These are phyloP conservation scores for Echites panduratus DNA, from an alignment of 257 asterid species.

Conservation along the genomic window DNA sequence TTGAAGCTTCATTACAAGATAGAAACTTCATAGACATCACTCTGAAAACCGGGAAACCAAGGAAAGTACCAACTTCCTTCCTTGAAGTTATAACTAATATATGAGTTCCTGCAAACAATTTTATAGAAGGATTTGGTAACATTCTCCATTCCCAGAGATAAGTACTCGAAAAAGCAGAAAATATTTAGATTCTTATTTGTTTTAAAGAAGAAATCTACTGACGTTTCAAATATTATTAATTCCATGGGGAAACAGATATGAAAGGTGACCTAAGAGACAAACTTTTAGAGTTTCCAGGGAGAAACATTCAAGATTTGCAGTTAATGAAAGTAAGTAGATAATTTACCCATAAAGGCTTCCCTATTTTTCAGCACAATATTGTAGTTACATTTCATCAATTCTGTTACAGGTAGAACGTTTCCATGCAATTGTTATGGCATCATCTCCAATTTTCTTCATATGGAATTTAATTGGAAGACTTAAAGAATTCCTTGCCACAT, in stretches of 20 bases:
- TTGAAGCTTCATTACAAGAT: constrained; percentile 74
- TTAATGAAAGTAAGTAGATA: not conserved
- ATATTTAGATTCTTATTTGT: not conserved
- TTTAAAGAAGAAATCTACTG: not conserved
- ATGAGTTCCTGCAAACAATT: constrained; percentile 47
- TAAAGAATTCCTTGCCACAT: not conserved
- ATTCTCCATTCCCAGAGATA: not conserved
- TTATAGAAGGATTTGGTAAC: not conserved
- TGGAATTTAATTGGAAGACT: not conserved
- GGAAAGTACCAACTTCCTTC: constrained; percentile 71
- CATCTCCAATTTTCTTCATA: not conserved
- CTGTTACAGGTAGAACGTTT: not conserved
- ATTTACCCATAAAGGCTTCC: not conserved
- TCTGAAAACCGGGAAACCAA: constrained; percentile 71
- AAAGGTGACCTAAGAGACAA: not conserved
- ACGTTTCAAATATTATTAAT: not conserved
- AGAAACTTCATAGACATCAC: constrained; percentile 78
- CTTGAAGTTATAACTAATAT: constrained; percentile 75
- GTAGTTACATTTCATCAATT: not conserved
- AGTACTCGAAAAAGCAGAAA: not conserved
- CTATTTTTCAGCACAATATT: not conserved
- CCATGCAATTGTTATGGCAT: not conserved
- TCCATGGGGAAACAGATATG: not conserved
- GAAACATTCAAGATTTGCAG: not conserved
- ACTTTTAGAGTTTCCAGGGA: not conserved